Evolutionary conservation across 176 grass and related monocot species (phyloP).

Genomic region (Tillandsia fasciculata): DNA sequence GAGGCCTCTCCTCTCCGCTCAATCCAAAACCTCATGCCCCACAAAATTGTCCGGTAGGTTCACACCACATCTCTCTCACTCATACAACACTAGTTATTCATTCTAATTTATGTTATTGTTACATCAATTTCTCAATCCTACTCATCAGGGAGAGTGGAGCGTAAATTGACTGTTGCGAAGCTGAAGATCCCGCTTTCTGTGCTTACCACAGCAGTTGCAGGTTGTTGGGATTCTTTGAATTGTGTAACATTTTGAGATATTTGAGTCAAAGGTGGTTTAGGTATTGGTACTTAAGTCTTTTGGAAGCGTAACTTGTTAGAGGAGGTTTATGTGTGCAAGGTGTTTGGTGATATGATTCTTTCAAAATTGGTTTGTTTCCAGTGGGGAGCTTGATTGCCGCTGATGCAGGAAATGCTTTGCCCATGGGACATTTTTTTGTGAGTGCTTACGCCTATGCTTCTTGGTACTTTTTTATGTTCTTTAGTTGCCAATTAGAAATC

Average conservation of each 20-base stretch:
- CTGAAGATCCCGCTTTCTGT: slow-evolving; percentile 16
- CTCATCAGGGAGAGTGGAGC: slow-evolving; percentile 13
- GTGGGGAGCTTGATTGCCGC: slow-evolving; percentile 49
- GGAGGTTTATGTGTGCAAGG: neutral
- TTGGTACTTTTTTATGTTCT: slow-evolving; percentile 1
- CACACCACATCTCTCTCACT: neutral
- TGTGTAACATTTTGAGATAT: neutral
- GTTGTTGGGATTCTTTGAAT: slow-evolving; percentile 5
- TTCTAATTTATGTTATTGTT: neutral
- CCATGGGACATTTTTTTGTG: slow-evolving; percentile 52
- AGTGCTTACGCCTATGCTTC: slow-evolving; percentile 15
- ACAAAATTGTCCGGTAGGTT: neutral
- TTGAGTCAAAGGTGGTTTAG: neutral
- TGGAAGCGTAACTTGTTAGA: neutral
- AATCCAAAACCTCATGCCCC: neutral
- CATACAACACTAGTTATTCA: neutral
- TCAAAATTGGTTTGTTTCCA: slow-evolving; percentile 24
- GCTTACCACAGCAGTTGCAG: slow-evolving; percentile 21
- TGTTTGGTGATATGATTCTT: slow-evolving; percentile 37
- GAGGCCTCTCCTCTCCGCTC: neutral
- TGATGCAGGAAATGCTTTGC: slow-evolving; percentile 41
- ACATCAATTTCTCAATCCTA: neutral
- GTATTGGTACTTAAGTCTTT: neutral
- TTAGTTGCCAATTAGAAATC: neutral
- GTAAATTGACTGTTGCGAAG: slow-evolving; percentile 14